These are phyloP conservation scores for Thelonectria discophora DNA, from an alignment of 2,329 filamentous ascomycete species.

Conservation along the genomic window DNA sequence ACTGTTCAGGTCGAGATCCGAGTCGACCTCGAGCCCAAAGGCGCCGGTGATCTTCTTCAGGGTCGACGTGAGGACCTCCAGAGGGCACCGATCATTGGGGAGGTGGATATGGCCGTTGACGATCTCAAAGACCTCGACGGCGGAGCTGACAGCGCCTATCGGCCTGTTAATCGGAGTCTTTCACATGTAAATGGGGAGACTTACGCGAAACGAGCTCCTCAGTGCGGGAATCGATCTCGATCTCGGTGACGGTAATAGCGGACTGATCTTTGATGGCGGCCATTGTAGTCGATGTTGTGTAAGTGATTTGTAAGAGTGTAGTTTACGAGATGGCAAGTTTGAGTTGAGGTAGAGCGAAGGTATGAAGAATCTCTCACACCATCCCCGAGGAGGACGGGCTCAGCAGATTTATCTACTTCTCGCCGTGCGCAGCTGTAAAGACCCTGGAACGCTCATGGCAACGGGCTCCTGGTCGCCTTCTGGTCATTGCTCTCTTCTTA, in stretches of 20 bases:
- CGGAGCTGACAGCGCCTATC: conserved; percentile 36
- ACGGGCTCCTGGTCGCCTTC: conserved; percentile 39
- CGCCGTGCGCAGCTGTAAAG: conserved; percentile 12
- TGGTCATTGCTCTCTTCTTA: conserved; percentile 38
- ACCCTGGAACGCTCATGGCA: conserved; percentile 38
- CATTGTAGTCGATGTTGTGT: conserved; percentile 26
- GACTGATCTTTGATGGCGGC: conserved; percentile 37
- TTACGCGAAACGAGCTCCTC: conserved; percentile 28
- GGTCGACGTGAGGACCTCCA: conserved; percentile 37
- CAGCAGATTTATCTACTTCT: conserved; percentile 32
- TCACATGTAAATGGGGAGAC: background rate
- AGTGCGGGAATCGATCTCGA: conserved; percentile 26
- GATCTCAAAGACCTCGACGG: conserved; percentile 37
- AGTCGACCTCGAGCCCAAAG: conserved; percentile 37
- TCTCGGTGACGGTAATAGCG: conserved; percentile 29
- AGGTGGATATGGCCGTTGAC: conserved; percentile 36
- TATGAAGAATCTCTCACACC: conserved; percentile 1
- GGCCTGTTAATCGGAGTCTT: conserved; percentile 25
- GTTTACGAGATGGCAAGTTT: conserved; percentile 10
- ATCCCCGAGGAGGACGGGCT: conserved; percentile 19
- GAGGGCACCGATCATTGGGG: conserved; percentile 37
- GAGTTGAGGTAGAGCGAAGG: conserved; percentile 10
- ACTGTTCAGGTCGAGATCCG: conserved; percentile 38
- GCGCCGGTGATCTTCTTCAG: conserved; percentile 34
- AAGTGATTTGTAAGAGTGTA: conserved; percentile 15